phyloP scores from a whole-genome alignment of 176 grass and related monocot species.

The Phoenix dactylifera region DNA sequence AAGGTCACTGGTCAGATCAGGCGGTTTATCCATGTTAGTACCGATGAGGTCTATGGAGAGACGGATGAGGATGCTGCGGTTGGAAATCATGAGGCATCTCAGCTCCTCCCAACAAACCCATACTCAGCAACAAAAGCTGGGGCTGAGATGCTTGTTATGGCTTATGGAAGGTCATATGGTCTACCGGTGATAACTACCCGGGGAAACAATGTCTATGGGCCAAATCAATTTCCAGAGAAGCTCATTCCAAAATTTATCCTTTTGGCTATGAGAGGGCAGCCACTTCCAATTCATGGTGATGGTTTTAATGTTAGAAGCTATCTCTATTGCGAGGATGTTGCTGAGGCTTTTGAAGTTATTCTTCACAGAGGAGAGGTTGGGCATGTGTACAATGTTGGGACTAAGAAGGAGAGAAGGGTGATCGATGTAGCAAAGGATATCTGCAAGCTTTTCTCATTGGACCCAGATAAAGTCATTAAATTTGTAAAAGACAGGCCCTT shows the following conservation, averaged over 20 bases:
- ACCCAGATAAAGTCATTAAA: conserved; percentile 9
- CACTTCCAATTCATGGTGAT: conserved; percentile 18
- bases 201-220: conserved; percentile 19
- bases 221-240: conserved; percentile 21
- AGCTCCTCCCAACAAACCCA: conserved; percentile 14
- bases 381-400: conserved; percentile 18
- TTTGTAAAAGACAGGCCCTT: conserved; percentile 13
- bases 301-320: conserved; percentile 18
- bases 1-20: conserved; percentile 15
- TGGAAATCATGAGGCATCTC: conserved; percentile 19
- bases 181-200: conserved; percentile 17
- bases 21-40: conserved; percentile 22
- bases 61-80: conserved; percentile 16
- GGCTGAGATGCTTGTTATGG: conserved; percentile 23
- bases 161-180: conserved; percentile 20
- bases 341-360: conserved; percentile 17
- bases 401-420: conserved; percentile 13
- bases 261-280: conserved; percentile 17
- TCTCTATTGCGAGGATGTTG: conserved; percentile 18
- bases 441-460: conserved; percentile 8
- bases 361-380: conserved; percentile 21
- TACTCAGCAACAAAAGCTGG: conserved; percentile 21
- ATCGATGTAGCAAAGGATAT: conserved; percentile 19
- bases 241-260: conserved; percentile 19
- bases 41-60: conserved; percentile 20